Percentiles rank a stretch among this genome's conserved stretches.
These are phyloP conservation scores for Cladophialophora exuberans DNA, from an alignment of 2,329 filamentous ascomycete genomes.

Conservation along the genomic window DNA sequence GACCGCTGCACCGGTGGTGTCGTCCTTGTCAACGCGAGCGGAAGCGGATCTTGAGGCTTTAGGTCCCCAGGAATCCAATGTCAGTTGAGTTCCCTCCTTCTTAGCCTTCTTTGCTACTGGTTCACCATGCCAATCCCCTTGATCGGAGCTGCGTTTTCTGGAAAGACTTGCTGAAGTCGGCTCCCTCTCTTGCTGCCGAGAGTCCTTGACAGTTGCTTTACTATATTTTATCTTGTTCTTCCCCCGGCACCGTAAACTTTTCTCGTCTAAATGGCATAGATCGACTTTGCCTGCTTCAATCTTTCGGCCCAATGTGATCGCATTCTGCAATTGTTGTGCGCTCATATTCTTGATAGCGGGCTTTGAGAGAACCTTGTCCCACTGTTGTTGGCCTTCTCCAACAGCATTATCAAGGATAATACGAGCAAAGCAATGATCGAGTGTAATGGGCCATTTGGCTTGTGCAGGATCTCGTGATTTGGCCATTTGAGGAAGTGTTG, in stretches of 20 bases:
- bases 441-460: slow-evolving; percentile 46
- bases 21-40: not conserved
- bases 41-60: not conserved
- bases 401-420: slow-evolving; percentile 45
- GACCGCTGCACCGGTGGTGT: not conserved
- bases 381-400: slow-evolving; percentile 42
- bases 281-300: slow-evolving; percentile 43
- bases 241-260: slow-evolving; percentile 45
- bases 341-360: slow-evolving; percentile 52
- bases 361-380: slow-evolving; percentile 46
- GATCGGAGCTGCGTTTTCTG: slow-evolving; percentile 1
- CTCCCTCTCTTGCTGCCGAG: not conserved
- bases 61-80: slow-evolving; percentile 14
- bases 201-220: not conserved
- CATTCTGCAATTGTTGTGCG: slow-evolving; percentile 40
- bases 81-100: slow-evolving; percentile 22
- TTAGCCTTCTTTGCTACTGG: slow-evolving; percentile 1
- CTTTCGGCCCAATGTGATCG: slow-evolving; percentile 43
- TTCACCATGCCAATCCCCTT: not conserved
- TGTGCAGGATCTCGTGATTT: slow-evolving; percentile 35
- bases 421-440: slow-evolving; percentile 34
- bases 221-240: slow-evolving; percentile 36
- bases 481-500: slow-evolving; percentile 34
- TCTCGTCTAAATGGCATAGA: slow-evolving; percentile 44
- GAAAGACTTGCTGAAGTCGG: not conserved